Evolutionary conservation across 805 yeast species (phyloP), one percentile per base, ranked within the genome.

Genomic region (Grigorovia humatica): DNA sequence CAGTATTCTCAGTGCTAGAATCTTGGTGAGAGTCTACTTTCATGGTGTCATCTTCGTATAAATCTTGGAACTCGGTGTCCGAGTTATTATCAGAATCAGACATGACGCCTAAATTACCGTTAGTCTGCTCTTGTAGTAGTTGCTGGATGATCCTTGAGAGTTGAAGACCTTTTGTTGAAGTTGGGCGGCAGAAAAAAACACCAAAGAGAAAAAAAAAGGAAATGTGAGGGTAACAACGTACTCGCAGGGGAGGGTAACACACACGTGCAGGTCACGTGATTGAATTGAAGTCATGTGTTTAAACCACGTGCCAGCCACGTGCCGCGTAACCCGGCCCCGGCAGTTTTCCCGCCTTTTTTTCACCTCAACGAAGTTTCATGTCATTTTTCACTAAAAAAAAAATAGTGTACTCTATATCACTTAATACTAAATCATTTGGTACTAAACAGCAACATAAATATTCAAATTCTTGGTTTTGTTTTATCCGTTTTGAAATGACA

Each of bases 401-500:
- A 11, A 9, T 11, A 32, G 8, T 8, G 7, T 30, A 32, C 8
- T 32, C 8, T 12, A 38, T 38, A 38, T 38, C 42, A n/a, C 15
- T 38, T 38, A 15, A 38, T 38, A 38, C 42, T 38, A 38, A 38
- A 38, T 38, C 42, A n/a, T 38, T 38, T 38, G 8, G 13, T 38
- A 38, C 42, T 38, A 38, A 38, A 32, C 32, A 30, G 9, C 15
- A 35, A 35, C 5, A 9, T 38, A 15, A 13, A 15, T 38, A 15
- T 2, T 9, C 15, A 12, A 13, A 38, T 13, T 38, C 15, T 3
- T 38, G n/a, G 9, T 12, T 38, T 38, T 38, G n/a, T 15, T 38
- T 38, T 13, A 38, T 38, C 13, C 40, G 23, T 18, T 49, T n/a
- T 23, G 44, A 43, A n/a, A 61, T 61, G 66, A 58, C 66, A 56